phyloP scores from a whole-genome alignment of 2,329 filamentous ascomycete species.

The Ceratocystis albifundus region DNA sequence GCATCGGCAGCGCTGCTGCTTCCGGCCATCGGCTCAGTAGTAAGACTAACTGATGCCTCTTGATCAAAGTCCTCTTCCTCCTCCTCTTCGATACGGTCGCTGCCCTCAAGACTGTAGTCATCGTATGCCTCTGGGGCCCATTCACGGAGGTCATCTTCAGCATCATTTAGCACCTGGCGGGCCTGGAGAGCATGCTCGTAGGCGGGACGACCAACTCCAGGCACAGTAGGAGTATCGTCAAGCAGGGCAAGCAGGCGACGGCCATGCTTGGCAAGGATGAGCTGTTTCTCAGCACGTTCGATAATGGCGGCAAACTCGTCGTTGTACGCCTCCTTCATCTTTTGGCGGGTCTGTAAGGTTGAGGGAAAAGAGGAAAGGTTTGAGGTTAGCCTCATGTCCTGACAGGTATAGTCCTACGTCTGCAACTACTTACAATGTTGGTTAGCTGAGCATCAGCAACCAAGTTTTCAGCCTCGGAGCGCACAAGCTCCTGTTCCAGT shows the following conservation, averaged over 20 bases:
- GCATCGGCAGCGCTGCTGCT: constrained; percentile 2
- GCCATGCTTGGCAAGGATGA: constrained; percentile 83
- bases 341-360: constrained; percentile 64
- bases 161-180: constrained; percentile 79
- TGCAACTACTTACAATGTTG: constrained; percentile 59
- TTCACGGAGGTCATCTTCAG: constrained; percentile 71
- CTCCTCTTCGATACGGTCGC: constrained; percentile 20
- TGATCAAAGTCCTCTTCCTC: constrained; percentile 18
- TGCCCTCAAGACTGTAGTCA: constrained; percentile 15
- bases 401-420: background rate
- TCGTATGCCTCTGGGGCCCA: constrained; percentile 48
- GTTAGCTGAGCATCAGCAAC: constrained; percentile 94
- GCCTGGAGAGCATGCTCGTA: constrained; percentile 59
- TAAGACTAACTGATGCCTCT: constrained; percentile 13
- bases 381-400: background rate
- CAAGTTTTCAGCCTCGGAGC: constrained; percentile 88
- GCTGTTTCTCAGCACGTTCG: constrained; percentile 93
- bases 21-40: constrained; percentile 4
- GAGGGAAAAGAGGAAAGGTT: background rate
- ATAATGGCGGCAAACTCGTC: constrained; percentile 81
- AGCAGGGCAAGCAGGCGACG: constrained; percentile 72
- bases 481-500: constrained; percentile 90
- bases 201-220: constrained; percentile 61
- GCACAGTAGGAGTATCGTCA: constrained; percentile 80
- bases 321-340: constrained; percentile 90